Evolutionary conservation across 2,329 filamentous ascomycete species (phyloP), one percentile per base, ranked within the genome.

Genomic region (Fusarium albosuccineum): DNA sequence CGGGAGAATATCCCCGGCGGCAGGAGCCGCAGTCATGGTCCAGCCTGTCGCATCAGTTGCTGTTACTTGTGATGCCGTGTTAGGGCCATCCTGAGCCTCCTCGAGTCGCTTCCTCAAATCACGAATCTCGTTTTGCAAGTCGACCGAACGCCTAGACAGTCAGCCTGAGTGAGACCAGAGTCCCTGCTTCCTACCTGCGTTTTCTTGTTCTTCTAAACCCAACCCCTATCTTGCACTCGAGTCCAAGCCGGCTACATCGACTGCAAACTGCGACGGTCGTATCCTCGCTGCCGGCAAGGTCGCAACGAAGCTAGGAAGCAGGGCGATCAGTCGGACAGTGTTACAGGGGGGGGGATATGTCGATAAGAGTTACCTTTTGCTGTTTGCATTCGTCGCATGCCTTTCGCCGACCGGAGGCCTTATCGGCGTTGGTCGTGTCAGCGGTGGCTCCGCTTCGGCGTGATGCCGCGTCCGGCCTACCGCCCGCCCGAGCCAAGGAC

Each of bases 351-450:
- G 22, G 22, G 22, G 22, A 22, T 5, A 22, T 4, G 22, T 22
- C 22, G 22, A 22, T 22, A 22, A 22, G 3, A 22, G 22, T 22
- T 16, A 52, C 49, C 37, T 52, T 52, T 34, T 52, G 49, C 36
- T 52, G 49, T 10, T 41, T 52, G 37, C 49, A 52, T 41, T 52
- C 17, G 16, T 52, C 39, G 17, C 49, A 52, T 9, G 49, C 49
- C 22, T 11, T 52, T 17, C 49, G 36, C 36, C 49, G 49, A 41
- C 36, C 49, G 49, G 49, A 51, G 11, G 46, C 10, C 37, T 41
- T 52, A 7, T 52, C 49, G 36, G 49, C 26, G 5, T 41, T 33
- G 30, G 11, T 11, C 30, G 30, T 17, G 22, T 51, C 33, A n/a
- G 48, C 48, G 17, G 29, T 3, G 33, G 34, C 34, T 50, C 46